Base-by-base conservation (phyloP, 2,329 filamentous ascomycete species). In the Geoglossum cookeanum region DNA sequence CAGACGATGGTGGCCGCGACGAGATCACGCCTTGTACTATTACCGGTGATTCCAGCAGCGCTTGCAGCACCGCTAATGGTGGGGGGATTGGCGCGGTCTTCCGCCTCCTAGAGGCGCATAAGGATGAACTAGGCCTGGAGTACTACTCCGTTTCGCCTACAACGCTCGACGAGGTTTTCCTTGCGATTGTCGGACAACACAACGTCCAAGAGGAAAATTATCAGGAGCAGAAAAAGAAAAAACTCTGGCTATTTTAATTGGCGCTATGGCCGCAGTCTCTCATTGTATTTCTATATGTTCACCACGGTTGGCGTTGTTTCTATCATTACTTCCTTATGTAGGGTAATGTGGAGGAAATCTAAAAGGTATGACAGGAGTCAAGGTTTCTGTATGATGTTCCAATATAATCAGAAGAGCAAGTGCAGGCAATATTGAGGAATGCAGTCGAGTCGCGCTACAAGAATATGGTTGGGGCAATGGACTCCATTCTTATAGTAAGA, bases 141-240 rank as follows among this genome's bases (percentile, higher is more conserved):
- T 87, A 94, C 68, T 96, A 91, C 69, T 88, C 84, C 55, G 87
- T 95, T 61, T 85, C 80, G 58, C 87, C 87, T 29, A 92, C 88
- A 17, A 94, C 87, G 15, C 71, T 96, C 47, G 90, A 96, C 66
- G 87, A 95, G 69, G 89, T 96, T 0, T 96, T 96, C 69, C 69
- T 96, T 67, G 78, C 78, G 30, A 92, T 96, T 65, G 88, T 95
- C 0, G 83, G 83, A 1, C 78, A 81, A 68, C 85, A 94, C 67
- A 81, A 89, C 67, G 78, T 91, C 5, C 74, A 82, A 62, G 87
- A 94, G 67, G 89, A 91, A 32, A 27, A 33, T 7, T 35, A 35
- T 7, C 13, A 29, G 48, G 22, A 52, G 48, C 15, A 30, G 48
- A 52, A 33, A 33, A 33, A 30, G 48, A 33, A 52, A 17, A 22